phyloP scores from a whole-genome alignment of 1,139 yeast genomes.

The Scheffersomyces insectosa region DNA sequence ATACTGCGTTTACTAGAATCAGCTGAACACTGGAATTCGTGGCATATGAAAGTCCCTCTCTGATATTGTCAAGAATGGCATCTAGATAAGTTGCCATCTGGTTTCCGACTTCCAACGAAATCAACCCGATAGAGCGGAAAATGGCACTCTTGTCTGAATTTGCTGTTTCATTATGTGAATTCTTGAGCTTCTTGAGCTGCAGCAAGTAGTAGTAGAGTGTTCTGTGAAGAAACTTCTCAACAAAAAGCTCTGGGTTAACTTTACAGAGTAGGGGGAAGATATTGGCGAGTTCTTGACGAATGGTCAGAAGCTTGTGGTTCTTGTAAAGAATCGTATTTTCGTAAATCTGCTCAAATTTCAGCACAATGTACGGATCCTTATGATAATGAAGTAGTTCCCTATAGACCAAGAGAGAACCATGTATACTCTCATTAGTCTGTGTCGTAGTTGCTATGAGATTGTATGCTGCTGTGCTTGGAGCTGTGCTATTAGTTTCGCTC shows the following conservation, averaged over 20 bases:
- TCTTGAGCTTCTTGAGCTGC: constrained; percentile 70
- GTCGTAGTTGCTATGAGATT: constrained; percentile 26
- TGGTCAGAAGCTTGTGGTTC: constrained; percentile 72
- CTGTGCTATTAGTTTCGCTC: not conserved
- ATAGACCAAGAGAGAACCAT: constrained; percentile 82
- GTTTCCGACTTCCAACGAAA: constrained; percentile 80
- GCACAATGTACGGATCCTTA: constrained; percentile 48
- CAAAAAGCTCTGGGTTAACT: constrained; percentile 75
- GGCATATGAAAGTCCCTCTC: constrained; percentile 70
- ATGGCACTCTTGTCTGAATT: constrained; percentile 72
- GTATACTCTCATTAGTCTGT: constrained; percentile 66
- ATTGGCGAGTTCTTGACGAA: constrained; percentile 80
- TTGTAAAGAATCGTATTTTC: constrained; percentile 74
- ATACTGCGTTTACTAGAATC: constrained; percentile 44
- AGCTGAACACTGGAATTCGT: constrained; percentile 42
- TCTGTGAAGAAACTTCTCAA: constrained; percentile 77
- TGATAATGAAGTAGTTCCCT: constrained; percentile 75
- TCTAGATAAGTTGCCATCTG: constrained; percentile 88
- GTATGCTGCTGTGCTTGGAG: constrained; percentile 21
- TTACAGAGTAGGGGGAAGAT: constrained; percentile 82
- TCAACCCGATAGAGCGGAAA: constrained; percentile 80
- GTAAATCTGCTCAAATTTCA: constrained; percentile 72
- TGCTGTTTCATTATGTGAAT: constrained; percentile 40
- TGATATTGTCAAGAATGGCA: constrained; percentile 77
- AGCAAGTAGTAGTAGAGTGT: constrained; percentile 76